These are phyloP conservation scores for Torulaspora gathmanii DNA, from an alignment of 805 yeast species.

Conservation along the genomic window DNA sequence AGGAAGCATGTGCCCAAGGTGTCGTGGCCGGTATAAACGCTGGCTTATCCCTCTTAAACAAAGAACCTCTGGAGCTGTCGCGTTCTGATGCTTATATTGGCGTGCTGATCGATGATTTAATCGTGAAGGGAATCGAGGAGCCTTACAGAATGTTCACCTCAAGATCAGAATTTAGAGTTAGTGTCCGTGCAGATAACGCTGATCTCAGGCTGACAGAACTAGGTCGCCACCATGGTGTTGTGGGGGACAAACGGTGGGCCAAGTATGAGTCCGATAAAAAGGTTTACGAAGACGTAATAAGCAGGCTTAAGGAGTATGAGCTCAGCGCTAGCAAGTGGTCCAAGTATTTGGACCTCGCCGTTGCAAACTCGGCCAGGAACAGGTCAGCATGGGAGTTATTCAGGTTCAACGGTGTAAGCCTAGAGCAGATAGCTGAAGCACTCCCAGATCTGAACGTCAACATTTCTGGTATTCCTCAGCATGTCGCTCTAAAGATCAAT, in stretches of 20 bases:
- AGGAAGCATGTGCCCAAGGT: constrained; percentile 98
- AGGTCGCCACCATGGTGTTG: constrained; percentile 65
- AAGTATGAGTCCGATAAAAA: constrained; percentile 43
- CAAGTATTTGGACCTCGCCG: constrained; percentile 41
- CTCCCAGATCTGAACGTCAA: constrained; percentile 38
- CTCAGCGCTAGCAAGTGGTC: constrained; percentile 64
- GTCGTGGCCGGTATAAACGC: constrained; percentile 94
- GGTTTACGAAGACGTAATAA: constrained; percentile 42
- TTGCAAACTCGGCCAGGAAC: constrained; percentile 50
- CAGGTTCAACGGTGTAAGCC: constrained; percentile 46
- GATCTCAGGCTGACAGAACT: constrained; percentile 71
- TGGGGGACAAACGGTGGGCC: constrained; percentile 53
- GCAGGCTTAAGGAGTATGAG: constrained; percentile 42
- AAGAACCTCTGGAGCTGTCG: constrained; percentile 48
- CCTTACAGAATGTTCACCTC: constrained; percentile 98
- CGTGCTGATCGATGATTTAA: constrained; percentile 86
- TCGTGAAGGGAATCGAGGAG: constrained; percentile 92
- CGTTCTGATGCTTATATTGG: constrained; percentile 89
- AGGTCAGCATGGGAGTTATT: constrained; percentile 69
- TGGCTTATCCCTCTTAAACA: constrained; percentile 48
- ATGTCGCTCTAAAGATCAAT: constrained; percentile 57
- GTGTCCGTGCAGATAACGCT: constrained; percentile 91
- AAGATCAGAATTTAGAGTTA: constrained; percentile 86
- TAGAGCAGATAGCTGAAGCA: constrained; percentile 26
- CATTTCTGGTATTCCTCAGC: constrained; percentile 33